Evolutionary conservation across 225 moss, liverwort and hornwort genomes (phyloP).

Genomic region (Neckera pumila): DNA sequence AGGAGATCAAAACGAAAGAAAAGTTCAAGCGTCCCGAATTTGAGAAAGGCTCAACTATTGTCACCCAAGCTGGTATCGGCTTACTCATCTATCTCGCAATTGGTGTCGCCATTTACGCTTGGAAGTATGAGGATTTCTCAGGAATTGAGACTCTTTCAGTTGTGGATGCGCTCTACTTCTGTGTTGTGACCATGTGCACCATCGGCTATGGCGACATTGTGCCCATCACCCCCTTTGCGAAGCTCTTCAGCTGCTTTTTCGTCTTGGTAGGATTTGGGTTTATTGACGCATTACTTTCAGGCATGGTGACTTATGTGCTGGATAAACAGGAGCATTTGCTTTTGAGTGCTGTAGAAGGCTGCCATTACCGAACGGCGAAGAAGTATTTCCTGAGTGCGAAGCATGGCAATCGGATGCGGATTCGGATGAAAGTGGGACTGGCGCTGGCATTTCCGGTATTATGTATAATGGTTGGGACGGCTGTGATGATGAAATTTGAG

Average conservation of each 20-base stretch:
- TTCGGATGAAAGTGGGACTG: conserved; percentile 72
- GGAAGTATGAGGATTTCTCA: conserved; percentile 60
- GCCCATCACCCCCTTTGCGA: conserved; percentile 54
- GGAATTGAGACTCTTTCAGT: conserved; percentile 52
- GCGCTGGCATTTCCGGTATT: conserved; percentile 49
- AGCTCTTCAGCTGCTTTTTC: conserved; percentile 60
- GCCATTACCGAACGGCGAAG: conserved; percentile 63
- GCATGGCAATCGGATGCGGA: conserved; percentile 80
- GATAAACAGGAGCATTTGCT: conserved; percentile 81
- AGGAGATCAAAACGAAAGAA: not conserved
- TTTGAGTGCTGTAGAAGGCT: conserved; percentile 55
- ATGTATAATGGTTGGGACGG: conserved; percentile 37
- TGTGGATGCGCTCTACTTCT: conserved; percentile 81
- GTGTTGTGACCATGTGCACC: conserved; percentile 94
- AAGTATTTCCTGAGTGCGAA: conserved; percentile 62
- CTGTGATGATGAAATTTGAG: conserved; percentile 67
- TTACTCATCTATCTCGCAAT: conserved; percentile 54
- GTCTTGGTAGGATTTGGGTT: conserved; percentile 84
- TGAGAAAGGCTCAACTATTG: conserved; percentile 40
- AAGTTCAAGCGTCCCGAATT: conserved; percentile 29
- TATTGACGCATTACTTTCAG: conserved; percentile 66
- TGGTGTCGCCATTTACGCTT: conserved; percentile 61
- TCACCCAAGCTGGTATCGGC: conserved; percentile 58
- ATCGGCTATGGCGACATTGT: conserved; percentile 94
- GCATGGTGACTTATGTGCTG: conserved; percentile 78